Evolutionary conservation across 345 rosid genomes (phyloP).

Genomic region (Nasturtium officinale): DNA sequence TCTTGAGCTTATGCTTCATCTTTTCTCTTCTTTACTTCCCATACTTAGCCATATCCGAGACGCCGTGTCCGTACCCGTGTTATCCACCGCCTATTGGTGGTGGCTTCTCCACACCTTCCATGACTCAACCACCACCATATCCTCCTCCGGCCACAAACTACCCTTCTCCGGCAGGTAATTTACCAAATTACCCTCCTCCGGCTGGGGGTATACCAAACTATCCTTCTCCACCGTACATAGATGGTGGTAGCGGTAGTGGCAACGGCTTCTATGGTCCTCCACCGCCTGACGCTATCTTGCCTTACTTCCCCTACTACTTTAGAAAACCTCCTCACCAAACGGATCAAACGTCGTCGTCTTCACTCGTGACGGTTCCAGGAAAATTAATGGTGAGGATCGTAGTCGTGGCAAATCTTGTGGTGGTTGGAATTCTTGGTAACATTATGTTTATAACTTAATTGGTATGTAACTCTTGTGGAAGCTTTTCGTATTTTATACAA

Average conservation of each 20-base stretch:
- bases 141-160: constrained; percentile 53
- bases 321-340: constrained; percentile 67
- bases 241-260: constrained; percentile 13
- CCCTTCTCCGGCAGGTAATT: constrained; percentile 56
- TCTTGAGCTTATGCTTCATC: constrained; percentile 37
- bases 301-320: constrained; percentile 78
- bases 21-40: constrained; percentile 43
- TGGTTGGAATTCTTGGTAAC: constrained; percentile 24
- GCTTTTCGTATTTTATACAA: not conserved
- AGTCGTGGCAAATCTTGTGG: constrained; percentile 7
- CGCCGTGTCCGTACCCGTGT: constrained; percentile 79
- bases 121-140: constrained; percentile 51
- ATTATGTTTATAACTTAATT: not conserved
- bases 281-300: constrained; percentile 81
- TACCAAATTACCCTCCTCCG: constrained; percentile 57
- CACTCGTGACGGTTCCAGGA: constrained; percentile 19
- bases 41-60: constrained; percentile 48
- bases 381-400: constrained; percentile 17
- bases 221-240: constrained; percentile 46
- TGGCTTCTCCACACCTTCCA: constrained; percentile 41
- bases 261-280: constrained; percentile 51
- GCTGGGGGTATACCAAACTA: constrained; percentile 9
- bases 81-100: constrained; percentile 74
- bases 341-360: constrained; percentile 50
- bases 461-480: not conserved